A percentile compares a stretch with the other conserved stretches of the same genome.
Conservation (phyloP, 352 stramenopile species). For the Phytopythium montanum region DNA sequence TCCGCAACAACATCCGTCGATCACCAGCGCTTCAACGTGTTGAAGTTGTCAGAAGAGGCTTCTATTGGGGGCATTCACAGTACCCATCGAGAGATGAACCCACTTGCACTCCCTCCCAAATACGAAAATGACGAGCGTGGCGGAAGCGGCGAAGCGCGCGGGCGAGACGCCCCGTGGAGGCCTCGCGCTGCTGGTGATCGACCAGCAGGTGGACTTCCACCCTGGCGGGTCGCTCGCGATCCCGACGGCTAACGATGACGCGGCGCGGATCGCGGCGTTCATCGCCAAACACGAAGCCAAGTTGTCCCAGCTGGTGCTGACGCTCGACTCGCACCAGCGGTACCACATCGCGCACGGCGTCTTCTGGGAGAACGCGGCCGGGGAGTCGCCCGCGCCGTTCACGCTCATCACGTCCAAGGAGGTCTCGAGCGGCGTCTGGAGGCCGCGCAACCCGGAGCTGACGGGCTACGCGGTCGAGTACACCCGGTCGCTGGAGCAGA, state of each 20-base stretch:
- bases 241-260: conserved; percentile 89
- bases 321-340: conserved; percentile 95
- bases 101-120: no score
- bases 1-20: no score
- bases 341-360: conserved; percentile 94
- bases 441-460: conserved; percentile 56
- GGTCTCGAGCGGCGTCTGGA: conserved; percentile 55
- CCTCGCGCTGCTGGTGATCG: conserved; percentile 90
- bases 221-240: conserved; percentile 94
- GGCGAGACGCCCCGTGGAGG: conserved; percentile 39
- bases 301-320: conserved; percentile 91
- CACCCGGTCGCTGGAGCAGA: conserved; percentile 82
- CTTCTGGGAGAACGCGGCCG: conserved; percentile 87
- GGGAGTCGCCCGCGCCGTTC: conserved; percentile 85
- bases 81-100: no score
- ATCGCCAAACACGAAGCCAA: conserved; percentile 61
- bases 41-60: no score
- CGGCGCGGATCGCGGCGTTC: conserved; percentile 84
- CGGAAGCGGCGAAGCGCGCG: conserved; percentile 34
- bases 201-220: conserved; percentile 97
- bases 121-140: conserved; percentile 20
- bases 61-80: no score
- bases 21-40: no score
- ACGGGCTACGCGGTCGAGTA: conserved; percentile 90
- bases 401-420: conserved; percentile 90